Evolutionary conservation across 2,329 filamentous ascomycete species (phyloP).

Genomic region (Xylariaceae sp.): DNA sequence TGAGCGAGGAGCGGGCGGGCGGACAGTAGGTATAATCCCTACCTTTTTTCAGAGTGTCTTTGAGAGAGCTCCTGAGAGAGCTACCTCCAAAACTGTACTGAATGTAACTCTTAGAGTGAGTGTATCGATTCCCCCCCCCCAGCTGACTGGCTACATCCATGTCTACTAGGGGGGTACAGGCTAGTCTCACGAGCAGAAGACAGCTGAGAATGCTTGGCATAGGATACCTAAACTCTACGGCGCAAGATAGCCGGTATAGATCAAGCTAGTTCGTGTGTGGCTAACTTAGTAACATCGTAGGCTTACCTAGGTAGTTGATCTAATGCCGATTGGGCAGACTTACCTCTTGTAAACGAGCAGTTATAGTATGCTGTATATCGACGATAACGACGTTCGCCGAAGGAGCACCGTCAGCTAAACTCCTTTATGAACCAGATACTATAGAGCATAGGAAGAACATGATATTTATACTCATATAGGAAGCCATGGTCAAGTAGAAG

Average conservation of each 20-base stretch:
- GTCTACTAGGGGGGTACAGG: not conserved
- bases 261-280: constrained; percentile 18
- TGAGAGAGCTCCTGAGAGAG: no score
- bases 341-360: constrained; percentile 7
- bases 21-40: not conserved
- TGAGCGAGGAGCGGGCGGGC: not conserved
- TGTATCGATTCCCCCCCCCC: constrained; percentile 1
- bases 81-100: no score
- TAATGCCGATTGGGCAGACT: constrained; percentile 16
- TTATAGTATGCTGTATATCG: not conserved
- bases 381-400: constrained; percentile 11
- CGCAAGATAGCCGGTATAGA: constrained; percentile 26
- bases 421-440: no score
- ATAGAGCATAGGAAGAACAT: no score
- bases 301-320: constrained; percentile 5
- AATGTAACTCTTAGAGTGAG: not conserved
- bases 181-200: not conserved
- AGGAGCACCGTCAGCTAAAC: no score
- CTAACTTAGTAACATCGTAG: constrained; percentile 4
- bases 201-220: no score
- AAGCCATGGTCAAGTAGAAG: no score
- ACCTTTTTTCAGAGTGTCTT: constrained; percentile 5
- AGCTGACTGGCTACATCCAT: not conserved
- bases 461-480: no score
- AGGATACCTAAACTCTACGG: constrained; percentile 10